Base-by-base conservation (phyloP, 78 protist species). In the Emiliania huxleyi region DNA sequence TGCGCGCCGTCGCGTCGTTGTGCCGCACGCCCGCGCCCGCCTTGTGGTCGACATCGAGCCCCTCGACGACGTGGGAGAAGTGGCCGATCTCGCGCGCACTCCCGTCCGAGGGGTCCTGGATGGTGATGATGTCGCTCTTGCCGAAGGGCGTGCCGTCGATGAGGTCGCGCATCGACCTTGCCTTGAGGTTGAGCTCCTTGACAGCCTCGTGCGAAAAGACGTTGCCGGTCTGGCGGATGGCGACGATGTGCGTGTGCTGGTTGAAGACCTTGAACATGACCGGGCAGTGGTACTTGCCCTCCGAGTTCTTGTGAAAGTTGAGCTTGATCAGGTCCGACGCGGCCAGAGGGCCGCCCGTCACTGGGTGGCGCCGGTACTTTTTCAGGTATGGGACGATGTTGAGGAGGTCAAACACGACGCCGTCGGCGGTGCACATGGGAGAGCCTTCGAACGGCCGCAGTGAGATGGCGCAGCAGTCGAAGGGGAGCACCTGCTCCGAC, bases 201-300 rank as follows among this genome's bases (percentile, higher is more conserved):
- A 98, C 92, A 15, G 99, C 97, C 1, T 97, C 98, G 48, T 62
- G 84, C 6, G 94, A 48, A 93, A 95, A 98, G 26, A 98, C 99
- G 73, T 97, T 93, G 19, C 99, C 99, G 15, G 98, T 90, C 23
- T 95, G 69, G 35, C 37, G 35, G 25, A 95, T 87, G 6, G 97
- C 96, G 25, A 97, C 98, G 37, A 98, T 97, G 84, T 96, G 96
- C 0, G 97, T 90, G 62, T 62, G 73, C 81, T 97, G 98, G 49
- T 71, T 97, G 91, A 98, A 96, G 46, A 43, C 96, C 90, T 98
- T 98, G 75, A 91, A 91, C n/a, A 96, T 52, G 26, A 98, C 94
- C 0, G 99, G 99, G 93, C 98, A 97, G 45, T 94, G 94, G 90
- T 73, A 95, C 75, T 97, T 88, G 46, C 97, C 97, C 37, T 92